Percentiles rank a stretch among this genome's conserved stretches.
Evolutionary conservation across 257 asterid species (phyloP).

Genomic region (Gynochthodes officinalis): DNA sequence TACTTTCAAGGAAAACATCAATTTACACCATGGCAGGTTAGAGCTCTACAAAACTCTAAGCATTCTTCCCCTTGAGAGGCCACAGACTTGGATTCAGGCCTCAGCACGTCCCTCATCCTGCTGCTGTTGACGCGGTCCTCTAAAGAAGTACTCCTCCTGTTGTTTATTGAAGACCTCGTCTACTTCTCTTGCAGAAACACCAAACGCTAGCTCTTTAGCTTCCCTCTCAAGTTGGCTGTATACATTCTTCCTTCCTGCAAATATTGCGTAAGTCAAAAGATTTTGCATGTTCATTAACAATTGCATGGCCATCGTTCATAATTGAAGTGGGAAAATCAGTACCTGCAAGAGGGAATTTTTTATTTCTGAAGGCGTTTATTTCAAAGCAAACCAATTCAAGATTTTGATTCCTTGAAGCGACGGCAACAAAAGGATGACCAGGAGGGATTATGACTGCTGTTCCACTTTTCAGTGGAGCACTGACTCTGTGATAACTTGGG

Average conservation of each 20-base stretch:
- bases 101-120: conserved; percentile 28
- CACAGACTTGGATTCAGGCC: conserved; percentile 10
- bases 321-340: not conserved
- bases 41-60: not conserved
- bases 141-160: conserved; percentile 49
- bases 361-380: conserved; percentile 38
- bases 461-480: conserved; percentile 40
- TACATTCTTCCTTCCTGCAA: conserved; percentile 49
- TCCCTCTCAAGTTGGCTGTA: conserved; percentile 42
- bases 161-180: conserved; percentile 52
- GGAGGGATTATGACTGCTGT: conserved; percentile 59
- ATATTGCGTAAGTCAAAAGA: too few relatives aligned
- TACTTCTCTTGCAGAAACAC: conserved; percentile 57
- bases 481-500: conserved; percentile 37
- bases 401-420: conserved; percentile 50
- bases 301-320: not conserved
- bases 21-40: not conserved
- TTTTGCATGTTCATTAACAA: too few relatives aligned
- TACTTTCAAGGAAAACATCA: not conserved
- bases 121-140: conserved; percentile 47
- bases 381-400: conserved; percentile 54
- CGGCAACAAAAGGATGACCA: conserved; percentile 59
- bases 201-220: conserved; percentile 64
- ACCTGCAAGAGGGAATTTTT: conserved; percentile 39
- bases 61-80: not conserved